Conservation (phyloP, 1,139 yeast genomes). For the Zygosaccharomyces pseudobailii region DNA sequence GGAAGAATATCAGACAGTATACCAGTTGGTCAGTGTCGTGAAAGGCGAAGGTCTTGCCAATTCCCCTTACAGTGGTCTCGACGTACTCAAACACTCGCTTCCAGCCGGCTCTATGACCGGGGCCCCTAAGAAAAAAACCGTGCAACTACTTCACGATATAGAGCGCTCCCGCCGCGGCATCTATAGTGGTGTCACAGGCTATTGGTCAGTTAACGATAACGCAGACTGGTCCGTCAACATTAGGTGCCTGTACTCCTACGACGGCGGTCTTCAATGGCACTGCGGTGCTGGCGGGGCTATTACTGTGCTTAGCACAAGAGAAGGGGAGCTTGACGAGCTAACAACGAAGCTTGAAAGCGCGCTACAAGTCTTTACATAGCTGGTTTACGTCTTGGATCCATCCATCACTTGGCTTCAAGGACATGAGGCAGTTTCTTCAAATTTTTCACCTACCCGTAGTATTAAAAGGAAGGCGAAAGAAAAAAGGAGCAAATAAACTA, state of each 20-base stretch:
- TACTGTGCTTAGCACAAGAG: constrained; percentile 75
- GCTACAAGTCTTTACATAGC: constrained; percentile 49
- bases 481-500: constrained; percentile 8
- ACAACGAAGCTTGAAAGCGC: constrained; percentile 73
- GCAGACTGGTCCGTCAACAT: constrained; percentile 97
- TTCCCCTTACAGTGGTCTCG: constrained; percentile 59
- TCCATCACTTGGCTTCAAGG: not conserved
- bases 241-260: constrained; percentile 71
- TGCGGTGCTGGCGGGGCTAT: constrained; percentile 99
- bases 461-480: constrained; percentile 7
- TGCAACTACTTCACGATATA: constrained; percentile 61
- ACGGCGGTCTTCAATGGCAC: constrained; percentile 51
- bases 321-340: constrained; percentile 94
- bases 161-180: constrained; percentile 63
- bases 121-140: constrained; percentile 93
- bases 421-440: not conserved
- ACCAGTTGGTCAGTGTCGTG: constrained; percentile 86
- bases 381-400: not conserved
- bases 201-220: constrained; percentile 83
- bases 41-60: constrained; percentile 48
- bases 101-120: constrained; percentile 99
- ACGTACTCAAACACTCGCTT: constrained; percentile 67
- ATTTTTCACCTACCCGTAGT: constrained; percentile 8
- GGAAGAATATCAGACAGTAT: constrained; percentile 89
- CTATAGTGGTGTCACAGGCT: constrained; percentile 93